phyloP scores from a whole-genome alignment of 2,329 filamentous ascomycete species.

The Myotisia sp. region DNA sequence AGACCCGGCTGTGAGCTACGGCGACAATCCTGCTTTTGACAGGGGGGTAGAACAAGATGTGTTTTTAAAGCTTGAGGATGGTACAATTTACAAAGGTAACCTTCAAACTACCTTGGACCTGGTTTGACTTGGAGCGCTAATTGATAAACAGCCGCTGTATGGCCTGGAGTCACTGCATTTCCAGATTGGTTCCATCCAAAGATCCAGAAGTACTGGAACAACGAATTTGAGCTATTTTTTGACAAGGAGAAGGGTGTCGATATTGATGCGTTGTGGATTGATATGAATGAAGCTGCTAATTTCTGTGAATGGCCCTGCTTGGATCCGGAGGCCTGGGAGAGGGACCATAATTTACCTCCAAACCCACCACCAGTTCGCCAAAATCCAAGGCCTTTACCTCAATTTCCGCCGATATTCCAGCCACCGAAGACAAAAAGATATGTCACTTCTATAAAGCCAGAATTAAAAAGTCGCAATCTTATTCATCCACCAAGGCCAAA shows the following conservation, averaged over 20 bases:
- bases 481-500: constrained; percentile 45
- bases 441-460: constrained; percentile 11
- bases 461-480: constrained; percentile 36
- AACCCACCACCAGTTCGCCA: constrained; percentile 44
- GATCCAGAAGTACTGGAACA: constrained; percentile 49
- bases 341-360: constrained; percentile 33
- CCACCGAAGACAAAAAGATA: constrained; percentile 23
- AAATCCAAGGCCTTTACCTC: constrained; percentile 47
- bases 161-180: constrained; percentile 55
- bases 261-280: constrained; percentile 59
- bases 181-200: constrained; percentile 57
- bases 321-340: constrained; percentile 36
- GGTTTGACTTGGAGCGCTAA: constrained; percentile 33
- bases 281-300: constrained; percentile 41
- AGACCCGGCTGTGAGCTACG: constrained; percentile 36
- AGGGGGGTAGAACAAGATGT: constrained; percentile 41
- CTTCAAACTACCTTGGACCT: constrained; percentile 33
- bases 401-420: constrained; percentile 50
- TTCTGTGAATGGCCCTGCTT: constrained; percentile 38
- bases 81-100: constrained; percentile 30
- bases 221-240: constrained; percentile 50
- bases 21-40: constrained; percentile 39
- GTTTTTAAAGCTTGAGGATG: constrained; percentile 40
- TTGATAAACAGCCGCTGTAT: constrained; percentile 44
- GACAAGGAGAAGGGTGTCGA: constrained; percentile 46